phyloP scores from a whole-genome alignment of 352 stramenopile genomes.

The Phytopythium cucurbitacearum region DNA sequence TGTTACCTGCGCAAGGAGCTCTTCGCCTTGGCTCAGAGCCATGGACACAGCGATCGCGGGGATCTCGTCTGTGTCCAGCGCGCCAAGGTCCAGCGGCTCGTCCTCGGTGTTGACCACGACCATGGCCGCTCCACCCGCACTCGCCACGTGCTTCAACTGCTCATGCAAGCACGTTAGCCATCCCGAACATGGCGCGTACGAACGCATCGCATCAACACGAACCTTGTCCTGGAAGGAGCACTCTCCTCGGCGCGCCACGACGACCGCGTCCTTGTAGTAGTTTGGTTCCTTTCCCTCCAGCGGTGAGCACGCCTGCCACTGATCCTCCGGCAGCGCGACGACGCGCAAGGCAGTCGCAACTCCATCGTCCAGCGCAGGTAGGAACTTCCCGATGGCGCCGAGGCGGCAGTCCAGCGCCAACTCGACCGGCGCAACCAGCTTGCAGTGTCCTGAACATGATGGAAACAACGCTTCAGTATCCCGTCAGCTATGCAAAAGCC shows the following conservation, averaged over 20 bases:
- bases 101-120: slow-evolving; percentile 40
- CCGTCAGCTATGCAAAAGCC: no score
- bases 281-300: not conserved
- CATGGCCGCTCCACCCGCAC: slow-evolving; percentile 16
- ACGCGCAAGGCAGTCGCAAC: not conserved
- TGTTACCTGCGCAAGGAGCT: slow-evolving; percentile 12
- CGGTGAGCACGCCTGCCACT: slow-evolving; percentile 19
- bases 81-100: slow-evolving; percentile 17
- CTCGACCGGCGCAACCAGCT: not conserved
- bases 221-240: slow-evolving; percentile 42
- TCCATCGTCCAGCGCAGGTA: not conserved
- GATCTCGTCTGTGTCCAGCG: slow-evolving; percentile 12
- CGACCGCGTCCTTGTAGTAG: slow-evolving; percentile 7
- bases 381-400: not conserved
- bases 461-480: no score
- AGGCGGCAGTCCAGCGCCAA: not conserved
- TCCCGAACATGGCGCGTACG: not conserved
- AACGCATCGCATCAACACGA: not conserved
- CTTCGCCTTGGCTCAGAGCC: slow-evolving; percentile 16
- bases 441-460: not conserved
- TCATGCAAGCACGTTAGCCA: not conserved
- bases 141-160: slow-evolving; percentile 15
- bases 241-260: slow-evolving; percentile 28
- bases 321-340: slow-evolving; percentile 9
- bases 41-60: slow-evolving; percentile 21